A percentile compares a stretch with the other conserved stretches of the same genome.
These are phyloP conservation scores for Striga asiatica DNA, from an alignment of 257 asterid genomes.

Conservation along the genomic window DNA sequence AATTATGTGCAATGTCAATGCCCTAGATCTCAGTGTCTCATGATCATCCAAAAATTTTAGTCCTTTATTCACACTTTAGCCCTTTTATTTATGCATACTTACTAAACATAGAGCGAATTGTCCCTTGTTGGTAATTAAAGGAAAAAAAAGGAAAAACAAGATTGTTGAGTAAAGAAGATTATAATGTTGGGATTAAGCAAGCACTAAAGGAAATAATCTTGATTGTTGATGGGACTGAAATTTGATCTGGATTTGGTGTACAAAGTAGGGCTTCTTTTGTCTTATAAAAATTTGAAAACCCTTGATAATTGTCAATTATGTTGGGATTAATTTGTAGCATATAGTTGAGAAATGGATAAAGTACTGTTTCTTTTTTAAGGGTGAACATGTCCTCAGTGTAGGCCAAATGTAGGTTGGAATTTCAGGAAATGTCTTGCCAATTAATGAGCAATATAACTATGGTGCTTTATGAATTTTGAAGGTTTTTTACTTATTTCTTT, in stretches of 20 bases:
- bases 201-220: neutral
- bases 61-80: neutral
- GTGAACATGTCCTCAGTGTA: no score
- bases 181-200: neutral
- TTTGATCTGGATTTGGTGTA: neutral
- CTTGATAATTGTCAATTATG: no score
- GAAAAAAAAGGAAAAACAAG: no score
- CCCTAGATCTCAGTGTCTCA: neutral
- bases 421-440: no score
- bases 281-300: neutral
- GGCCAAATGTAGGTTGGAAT: no score
- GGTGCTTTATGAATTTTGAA: no score
- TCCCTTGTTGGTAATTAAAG: neutral
- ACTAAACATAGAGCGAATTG: neutral
- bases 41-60: neutral
- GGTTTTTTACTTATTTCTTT: no score
- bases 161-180: neutral
- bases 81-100: neutral
- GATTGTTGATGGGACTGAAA: neutral
- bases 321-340: no score
- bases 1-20: no score
- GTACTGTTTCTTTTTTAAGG: no score
- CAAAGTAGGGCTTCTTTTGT: neutral
- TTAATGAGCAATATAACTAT: no score
- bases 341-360: neutral